Evolutionary conservation across 164 flowering plant species (phyloP), one percentile per base, ranked within the genome.

Genomic region (Aristolochia californica): DNA sequence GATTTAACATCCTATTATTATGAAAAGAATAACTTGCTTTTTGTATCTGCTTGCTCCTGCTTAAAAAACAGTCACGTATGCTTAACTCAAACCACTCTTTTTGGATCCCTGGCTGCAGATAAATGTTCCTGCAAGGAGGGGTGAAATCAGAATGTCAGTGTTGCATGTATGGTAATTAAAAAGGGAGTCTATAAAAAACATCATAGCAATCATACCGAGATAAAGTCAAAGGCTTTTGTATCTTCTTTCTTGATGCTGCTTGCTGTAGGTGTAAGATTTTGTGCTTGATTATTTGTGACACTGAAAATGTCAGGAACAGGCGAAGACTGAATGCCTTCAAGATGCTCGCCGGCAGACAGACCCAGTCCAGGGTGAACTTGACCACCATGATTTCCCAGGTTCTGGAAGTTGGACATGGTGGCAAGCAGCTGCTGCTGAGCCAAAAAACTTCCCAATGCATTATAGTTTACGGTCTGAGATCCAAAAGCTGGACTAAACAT

Each of bases 151-250:
- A 56, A n/a, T 21, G 5, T 22, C 43, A 10, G 45, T 22, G 16
- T 2, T 25, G 20, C 10, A 13, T 15, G 10, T 13, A 14, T 5
- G 1, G 45, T 16, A 8, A 3, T 18, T 21, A 21, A n/a, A 38
- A 38, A 5, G 16, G 8, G n/a, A 22, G 43, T 51, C 27, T 5
- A 21, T 13, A 20, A 3, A 40, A 17, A 15, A 5, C 28, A 10
- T 1, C 40, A 38, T 22, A 7, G 13, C 8, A 51, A 20, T 5
- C 51, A 43, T 61, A 61, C 64, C 52, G 99, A 81, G 62, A 93
- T 89, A 65, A 93, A 93, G 66, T 93, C 99, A 67, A 93, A 93
- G 25, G 99, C 97, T 75, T 70, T 85, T 1, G 90, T 84, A 1
- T 90, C 97, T 71, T 87, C 96, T 76, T 81, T 87, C 80, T 82